Conservation (phyloP, 257 asterid genomes). For the Nicotiana obtusifolia region DNA sequence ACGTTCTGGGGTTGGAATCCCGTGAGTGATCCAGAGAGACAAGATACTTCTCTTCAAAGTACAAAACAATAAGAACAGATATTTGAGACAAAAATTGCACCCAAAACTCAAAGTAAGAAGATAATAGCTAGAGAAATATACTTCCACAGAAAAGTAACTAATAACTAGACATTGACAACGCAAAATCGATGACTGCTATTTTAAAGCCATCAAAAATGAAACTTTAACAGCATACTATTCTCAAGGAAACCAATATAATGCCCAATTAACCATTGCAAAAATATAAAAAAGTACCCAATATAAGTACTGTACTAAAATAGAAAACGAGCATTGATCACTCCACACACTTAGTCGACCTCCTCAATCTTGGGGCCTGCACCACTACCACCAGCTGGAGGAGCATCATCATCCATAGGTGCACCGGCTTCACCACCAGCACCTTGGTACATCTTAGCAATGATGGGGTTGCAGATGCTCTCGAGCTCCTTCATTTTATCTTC, state of each 20-base stretch:
- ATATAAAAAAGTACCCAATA: neutral
- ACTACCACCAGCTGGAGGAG: constrained; percentile 21
- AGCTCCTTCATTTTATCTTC: constrained; percentile 38
- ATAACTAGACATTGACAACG: neutral
- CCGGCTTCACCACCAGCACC: constrained; percentile 21
- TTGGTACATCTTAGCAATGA: constrained; percentile 17
- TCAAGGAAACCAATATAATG: neutral
- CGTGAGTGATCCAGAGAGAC: too few relatives aligned
- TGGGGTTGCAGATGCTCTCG: constrained; percentile 18
- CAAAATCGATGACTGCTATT: neutral
- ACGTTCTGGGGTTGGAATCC: too few relatives aligned
- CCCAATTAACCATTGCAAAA: neutral
- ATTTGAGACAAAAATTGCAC: too few relatives aligned
- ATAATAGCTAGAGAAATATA: too few relatives aligned
- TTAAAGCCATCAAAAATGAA: neutral
- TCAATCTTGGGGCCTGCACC: constrained; percentile 39
- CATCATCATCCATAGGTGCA: constrained; percentile 18
- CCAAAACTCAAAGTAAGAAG: too few relatives aligned
- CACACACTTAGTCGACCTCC: constrained; percentile 28
- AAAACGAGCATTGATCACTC: neutral
- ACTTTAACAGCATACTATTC: neutral
- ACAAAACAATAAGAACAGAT: too few relatives aligned
- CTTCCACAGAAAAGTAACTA: too few relatives aligned
- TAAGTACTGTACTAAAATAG: neutral
- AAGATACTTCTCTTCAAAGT: too few relatives aligned